Evolutionary conservation across 345 rosid species (phyloP).

Genomic region (Eucalyptus marginata): DNA sequence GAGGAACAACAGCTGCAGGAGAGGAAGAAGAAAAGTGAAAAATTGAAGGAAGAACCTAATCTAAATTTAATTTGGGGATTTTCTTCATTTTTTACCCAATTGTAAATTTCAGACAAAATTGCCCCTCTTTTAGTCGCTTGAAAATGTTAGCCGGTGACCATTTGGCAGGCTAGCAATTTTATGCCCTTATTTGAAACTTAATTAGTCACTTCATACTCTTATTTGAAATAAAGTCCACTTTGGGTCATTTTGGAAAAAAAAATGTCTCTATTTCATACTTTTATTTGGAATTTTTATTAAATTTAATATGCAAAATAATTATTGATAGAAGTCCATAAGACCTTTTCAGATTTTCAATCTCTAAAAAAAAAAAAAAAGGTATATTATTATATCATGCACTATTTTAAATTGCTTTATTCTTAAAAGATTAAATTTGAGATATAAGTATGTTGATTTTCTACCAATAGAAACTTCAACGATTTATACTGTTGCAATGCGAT

Average conservation of each 20-base stretch:
- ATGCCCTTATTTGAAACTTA: neutral
- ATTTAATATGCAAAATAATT: too few species aligned
- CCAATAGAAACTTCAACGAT: neutral
- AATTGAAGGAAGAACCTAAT: neutral
- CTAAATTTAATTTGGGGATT: neutral
- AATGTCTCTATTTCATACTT: rapidly evolving
- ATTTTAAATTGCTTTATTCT: neutral
- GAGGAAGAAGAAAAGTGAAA: neutral
- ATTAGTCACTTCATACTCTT: rapidly evolving
- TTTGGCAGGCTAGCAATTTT: too few species aligned
- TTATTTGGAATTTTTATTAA: too few species aligned
- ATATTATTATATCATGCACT: neutral
- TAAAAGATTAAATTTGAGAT: neutral
- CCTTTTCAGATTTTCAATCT: neutral
- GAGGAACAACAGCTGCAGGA: neutral
- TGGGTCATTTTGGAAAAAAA: neutral
- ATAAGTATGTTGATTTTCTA: neutral
- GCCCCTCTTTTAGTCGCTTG: too few species aligned
- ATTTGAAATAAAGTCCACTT: rapidly evolving
- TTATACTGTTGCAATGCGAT: neutral
- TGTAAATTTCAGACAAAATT: too few species aligned
- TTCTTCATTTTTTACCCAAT: neutral
- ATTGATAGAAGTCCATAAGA: neutral
- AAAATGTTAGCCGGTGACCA: too few species aligned
- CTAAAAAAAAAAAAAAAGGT: too few species aligned